Percentiles rank a stretch among this genome's conserved stretches.
phyloP scores from a whole-genome alignment of 1,284 basidiomycete genomes.

The Irpex rosettiformis region DNA sequence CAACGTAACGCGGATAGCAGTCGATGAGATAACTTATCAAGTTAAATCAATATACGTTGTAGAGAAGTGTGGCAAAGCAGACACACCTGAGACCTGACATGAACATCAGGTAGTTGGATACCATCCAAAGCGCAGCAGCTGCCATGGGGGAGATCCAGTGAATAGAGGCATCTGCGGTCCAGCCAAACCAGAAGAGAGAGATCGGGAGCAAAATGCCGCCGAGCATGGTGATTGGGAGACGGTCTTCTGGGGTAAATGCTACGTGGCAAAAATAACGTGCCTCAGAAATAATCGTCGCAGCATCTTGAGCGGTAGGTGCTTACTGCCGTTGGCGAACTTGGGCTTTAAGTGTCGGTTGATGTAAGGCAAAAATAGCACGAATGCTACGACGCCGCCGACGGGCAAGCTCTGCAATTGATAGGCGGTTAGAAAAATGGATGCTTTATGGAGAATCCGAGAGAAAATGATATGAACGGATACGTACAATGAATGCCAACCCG shows the following conservation, averaged over 20 bases:
- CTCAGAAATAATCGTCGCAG: neutral
- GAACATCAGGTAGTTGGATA: constrained; percentile 31
- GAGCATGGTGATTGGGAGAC: constrained; percentile 36
- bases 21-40: constrained; percentile 16
- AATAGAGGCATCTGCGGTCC: constrained; percentile 30
- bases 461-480: neutral
- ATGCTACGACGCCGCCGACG: constrained; percentile 22
- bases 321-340: constrained; percentile 15
- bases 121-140: constrained; percentile 20
- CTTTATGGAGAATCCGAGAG: neutral
- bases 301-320: neutral
- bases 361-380: constrained; percentile 17
- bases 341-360: constrained; percentile 16
- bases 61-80: too few species aligned
- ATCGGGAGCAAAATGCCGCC: constrained; percentile 36
- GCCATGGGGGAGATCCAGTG: constrained; percentile 30
- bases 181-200: constrained; percentile 42
- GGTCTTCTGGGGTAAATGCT: constrained; percentile 38
- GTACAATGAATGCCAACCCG: constrained; percentile 42
- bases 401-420: constrained; percentile 34
- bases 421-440: neutral
- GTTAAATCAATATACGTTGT: too few species aligned
- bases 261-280: neutral
- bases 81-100: constrained; percentile 20
- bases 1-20: constrained; percentile 33